These are phyloP conservation scores for Cordyceps cateniannulata DNA, from an alignment of 2,329 filamentous ascomycete species.

Conservation along the genomic window DNA sequence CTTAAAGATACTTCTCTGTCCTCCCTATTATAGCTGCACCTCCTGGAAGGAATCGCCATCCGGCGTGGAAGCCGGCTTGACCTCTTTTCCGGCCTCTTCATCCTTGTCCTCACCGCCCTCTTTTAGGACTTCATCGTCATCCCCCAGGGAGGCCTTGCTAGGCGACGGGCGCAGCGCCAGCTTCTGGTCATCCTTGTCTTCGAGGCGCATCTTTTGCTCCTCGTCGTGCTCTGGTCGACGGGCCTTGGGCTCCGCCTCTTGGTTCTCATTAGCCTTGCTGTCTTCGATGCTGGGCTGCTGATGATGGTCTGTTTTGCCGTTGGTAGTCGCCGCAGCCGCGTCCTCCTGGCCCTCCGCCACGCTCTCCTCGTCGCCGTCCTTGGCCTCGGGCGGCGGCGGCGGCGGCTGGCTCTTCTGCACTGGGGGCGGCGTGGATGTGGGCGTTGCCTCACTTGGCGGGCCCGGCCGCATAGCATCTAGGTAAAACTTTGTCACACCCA, in stretches of 20 bases:
- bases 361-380: slow-evolving; percentile 16
- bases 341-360: slow-evolving; percentile 17
- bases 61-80: slow-evolving; percentile 38
- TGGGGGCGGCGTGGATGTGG: slow-evolving; percentile 20
- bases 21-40: slow-evolving; percentile 45
- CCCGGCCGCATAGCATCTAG: slow-evolving; percentile 65
- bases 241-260: slow-evolving; percentile 32
- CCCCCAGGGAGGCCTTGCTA: slow-evolving; percentile 19
- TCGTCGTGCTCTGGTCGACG: slow-evolving; percentile 26
- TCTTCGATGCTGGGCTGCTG: background rate
- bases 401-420: slow-evolving; percentile 30
- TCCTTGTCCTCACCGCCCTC: slow-evolving; percentile 27
- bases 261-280: too few relatives aligned
- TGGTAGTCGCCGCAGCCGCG: slow-evolving; percentile 21
- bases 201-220: slow-evolving; percentile 51
- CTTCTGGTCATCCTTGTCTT: slow-evolving; percentile 50
- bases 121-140: slow-evolving; percentile 16
- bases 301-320: slow-evolving; percentile 6
- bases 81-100: slow-evolving; percentile 24
- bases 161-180: slow-evolving; percentile 39
- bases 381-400: slow-evolving; percentile 16
- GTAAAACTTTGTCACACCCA: slow-evolving; percentile 94
- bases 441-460: slow-evolving; percentile 31
- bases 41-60: slow-evolving; percentile 58
- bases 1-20: background rate